Base-by-base conservation (phyloP, 129 eudicot genomes). In the Saussurea involucrata region DNA sequence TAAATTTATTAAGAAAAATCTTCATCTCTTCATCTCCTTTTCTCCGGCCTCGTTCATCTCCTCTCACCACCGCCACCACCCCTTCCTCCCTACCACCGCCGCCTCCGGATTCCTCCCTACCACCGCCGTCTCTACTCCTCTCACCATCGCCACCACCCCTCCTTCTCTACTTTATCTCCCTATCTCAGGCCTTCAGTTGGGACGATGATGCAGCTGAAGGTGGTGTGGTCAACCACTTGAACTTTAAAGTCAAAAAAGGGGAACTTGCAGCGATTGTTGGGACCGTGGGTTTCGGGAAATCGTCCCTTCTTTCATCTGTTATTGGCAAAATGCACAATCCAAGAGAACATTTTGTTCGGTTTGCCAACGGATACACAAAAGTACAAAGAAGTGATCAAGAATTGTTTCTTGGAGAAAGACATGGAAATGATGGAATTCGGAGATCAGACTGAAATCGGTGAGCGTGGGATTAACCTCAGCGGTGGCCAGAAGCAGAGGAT, bases 361-460 rank as follows among this genome's bases (percentile, higher is more conserved):
- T 66, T 80, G 83, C 91, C 97, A 6, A 86, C 92, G 99, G 73
- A 80, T 69, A 64, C 66, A 69, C 84, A 82, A 71, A 92, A 76
- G 25, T 89, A 95, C 87, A 78, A 67, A 65, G 84, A 89, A 73
- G 93, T 83, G 24, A 46, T 95, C 46, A 83, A 83, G 76, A 88
- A 76, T 68, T 89, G 98, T 70, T 86, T 92, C 87, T 85, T 95
- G 84, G 90, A 89, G 76, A 94, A 95, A 32, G 98, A 95, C 82
- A 46, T 95, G 81, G 97, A 95, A 68, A 86, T 91, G 89, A 89
- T 91, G 97, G 97, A 92, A 67, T 87, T 83, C 57, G 96, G 98
- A 12, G 98, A 95, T 80, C 96, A 91, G 76, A 87, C 91, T 2
- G 91, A 87, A 21, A 87, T 87, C 7, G 91, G 91, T 21, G 88